phyloP scores from a whole-genome alignment of 768 basidiomycete species.

The Lactarius tabidus region DNA sequence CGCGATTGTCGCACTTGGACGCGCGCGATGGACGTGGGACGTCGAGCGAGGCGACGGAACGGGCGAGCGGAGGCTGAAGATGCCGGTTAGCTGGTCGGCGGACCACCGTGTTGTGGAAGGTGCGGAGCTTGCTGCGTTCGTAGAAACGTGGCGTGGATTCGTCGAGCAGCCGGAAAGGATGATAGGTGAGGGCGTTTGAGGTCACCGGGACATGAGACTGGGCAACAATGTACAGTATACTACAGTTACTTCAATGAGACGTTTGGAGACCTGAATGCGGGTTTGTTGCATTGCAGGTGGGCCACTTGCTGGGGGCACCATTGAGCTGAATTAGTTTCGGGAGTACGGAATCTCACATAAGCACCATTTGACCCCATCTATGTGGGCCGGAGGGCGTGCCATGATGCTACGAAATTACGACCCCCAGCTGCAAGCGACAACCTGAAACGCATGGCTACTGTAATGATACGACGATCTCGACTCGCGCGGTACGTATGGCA shows the following conservation, averaged over 20 bases:
- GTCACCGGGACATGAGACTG: neutral
- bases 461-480: neutral
- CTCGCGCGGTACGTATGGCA: neutral
- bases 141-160: conserved; percentile 78
- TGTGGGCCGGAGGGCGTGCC: neutral
- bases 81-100: conserved; percentile 76
- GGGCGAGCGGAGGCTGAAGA: conserved; percentile 52
- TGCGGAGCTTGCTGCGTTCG: conserved; percentile 84
- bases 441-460: neutral
- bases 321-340: neutral
- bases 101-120: conserved; percentile 89
- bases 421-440: neutral
- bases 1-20: conserved; percentile 78
- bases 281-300: too few species aligned
- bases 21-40: conserved; percentile 76
- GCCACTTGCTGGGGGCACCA: too few species aligned
- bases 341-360: too few species aligned
- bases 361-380: too few species aligned
- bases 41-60: conserved; percentile 47
- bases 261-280: neutral
- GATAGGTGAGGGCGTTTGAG: conserved; percentile 47
- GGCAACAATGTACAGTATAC: neutral
- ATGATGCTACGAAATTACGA: neutral
- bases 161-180: conserved; percentile 72
- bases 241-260: neutral